Evolutionary conservation across 805 yeast genomes (phyloP), one percentile per base, ranked within the genome.

Genomic region (Pichia insulana): DNA sequence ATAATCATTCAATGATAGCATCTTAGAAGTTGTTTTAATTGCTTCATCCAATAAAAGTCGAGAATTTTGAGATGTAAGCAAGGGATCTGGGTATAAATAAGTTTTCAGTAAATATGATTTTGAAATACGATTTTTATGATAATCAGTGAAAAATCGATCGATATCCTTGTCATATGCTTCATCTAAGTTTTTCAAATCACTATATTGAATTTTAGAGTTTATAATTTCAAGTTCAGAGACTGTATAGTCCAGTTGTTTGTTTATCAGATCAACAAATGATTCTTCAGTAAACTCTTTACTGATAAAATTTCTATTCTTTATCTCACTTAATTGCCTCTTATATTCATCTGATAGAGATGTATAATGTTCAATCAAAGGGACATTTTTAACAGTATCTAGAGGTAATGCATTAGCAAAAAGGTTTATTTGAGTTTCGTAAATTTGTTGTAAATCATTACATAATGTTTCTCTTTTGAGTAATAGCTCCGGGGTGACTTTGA

Each of bases 1-100:
- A 39, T 58, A 58, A 27, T 53, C 58, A 32, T 58, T 58, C 18
- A 58, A 37, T 3, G 49, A 47, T 7, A 58, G 42, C 11, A 58
- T 52, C 3, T 45, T 43, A 12, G 47, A 43, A 2, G 63, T 58
- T 36, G 50, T 48, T 20, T 48, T 43, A 20, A 57, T 50, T 1
- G 58, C 50, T 3, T 41, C 36, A 13, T 47, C 36, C 1, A 53
- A 40, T 16, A 58, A 32, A 6, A 40, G 27, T 11, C 30, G 25
- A 13, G 52, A 50, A 3, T 49, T 36, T 4, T 50, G 32, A 16
- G 42, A 34, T 22, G 44, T 47, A 2, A 52, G 28, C 25, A 58
- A 40, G 5, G 53, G 40, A 15, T 38, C 43, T 12, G 46, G 35
- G 28, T 47, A 43, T 19, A 58, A 18, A 39, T 52, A 58, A 28